phyloP scores from a whole-genome alignment of 805 yeast species.

The Lipomyces mesembrius region DNA sequence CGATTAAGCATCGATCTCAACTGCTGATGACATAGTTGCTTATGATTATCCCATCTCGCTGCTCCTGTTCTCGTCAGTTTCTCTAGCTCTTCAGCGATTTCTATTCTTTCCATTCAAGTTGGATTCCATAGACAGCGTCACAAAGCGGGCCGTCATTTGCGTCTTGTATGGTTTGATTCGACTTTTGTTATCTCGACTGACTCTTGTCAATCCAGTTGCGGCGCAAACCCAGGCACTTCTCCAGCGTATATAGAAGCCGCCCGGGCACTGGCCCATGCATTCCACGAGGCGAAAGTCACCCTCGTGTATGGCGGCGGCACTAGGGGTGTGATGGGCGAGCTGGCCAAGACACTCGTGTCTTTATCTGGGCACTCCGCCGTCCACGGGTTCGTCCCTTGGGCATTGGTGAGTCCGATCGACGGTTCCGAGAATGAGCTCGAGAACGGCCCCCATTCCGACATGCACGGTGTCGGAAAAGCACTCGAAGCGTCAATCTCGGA shows the following conservation, averaged over 20 bases:
- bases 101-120: background rate
- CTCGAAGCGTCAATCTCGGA: constrained; percentile 44
- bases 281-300: constrained; percentile 69
- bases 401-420: constrained; percentile 74
- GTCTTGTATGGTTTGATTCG: background rate
- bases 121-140: background rate
- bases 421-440: constrained; percentile 46
- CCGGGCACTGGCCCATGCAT: constrained; percentile 58
- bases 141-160: background rate
- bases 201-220: constrained; percentile 53
- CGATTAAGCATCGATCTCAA: no score
- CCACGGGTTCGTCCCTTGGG: constrained; percentile 86
- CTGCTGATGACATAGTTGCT: no score
- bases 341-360: constrained; percentile 37
- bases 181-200: no score
- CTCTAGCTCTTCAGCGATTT: no score
- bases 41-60: no score
- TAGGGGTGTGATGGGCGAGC: constrained; percentile 45
- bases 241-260: constrained; percentile 59
- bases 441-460: background rate
- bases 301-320: constrained; percentile 91
- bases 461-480: constrained; percentile 25
- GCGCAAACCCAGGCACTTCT: constrained; percentile 73
- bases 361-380: constrained; percentile 48
- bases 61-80: no score